Evolutionary conservation across 306 rosid species (phyloP).

Genomic region (Dalbergia oliveri): DNA sequence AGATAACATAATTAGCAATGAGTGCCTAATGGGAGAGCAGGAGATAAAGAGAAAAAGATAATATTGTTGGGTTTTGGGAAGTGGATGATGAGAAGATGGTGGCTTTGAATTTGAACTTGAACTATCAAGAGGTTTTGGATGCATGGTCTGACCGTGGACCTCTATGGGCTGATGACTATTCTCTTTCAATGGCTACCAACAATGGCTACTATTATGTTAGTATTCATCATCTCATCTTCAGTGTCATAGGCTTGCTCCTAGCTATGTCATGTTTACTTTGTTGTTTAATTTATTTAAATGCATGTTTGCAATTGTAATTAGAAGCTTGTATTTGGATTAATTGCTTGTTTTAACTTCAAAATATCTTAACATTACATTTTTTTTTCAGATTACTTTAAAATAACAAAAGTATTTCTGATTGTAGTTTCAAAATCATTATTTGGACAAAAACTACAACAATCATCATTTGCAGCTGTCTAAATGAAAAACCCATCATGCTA

Average conservation of each 20-base stretch:
- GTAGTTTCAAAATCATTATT: no score
- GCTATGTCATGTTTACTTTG: background rate
- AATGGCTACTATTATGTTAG: constrained; percentile 66
- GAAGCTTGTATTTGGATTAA: no score
- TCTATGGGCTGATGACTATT: constrained; percentile 68
- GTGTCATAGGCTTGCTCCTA: background rate
- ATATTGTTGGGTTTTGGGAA: constrained; percentile 56
- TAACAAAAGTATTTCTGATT: no score
- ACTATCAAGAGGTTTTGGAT: constrained; percentile 81
- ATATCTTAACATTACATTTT: no score
- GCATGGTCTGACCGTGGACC: constrained; percentile 89
- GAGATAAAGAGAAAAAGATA: constrained; percentile 54
- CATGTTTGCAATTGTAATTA: no score
- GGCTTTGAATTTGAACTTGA: constrained; percentile 78
- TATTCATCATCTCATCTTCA: constrained; percentile 33
- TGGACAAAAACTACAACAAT: no score
- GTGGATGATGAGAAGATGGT: constrained; percentile 54
- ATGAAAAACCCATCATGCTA: no score
- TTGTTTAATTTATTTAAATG: background rate
- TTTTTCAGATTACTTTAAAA: no score
- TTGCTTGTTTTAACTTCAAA: no score
- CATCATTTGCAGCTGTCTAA: no score
- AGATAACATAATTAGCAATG: constrained; percentile 27
- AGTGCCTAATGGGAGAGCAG: constrained; percentile 1
- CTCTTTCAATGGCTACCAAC: constrained; percentile 53